phyloP scores from a whole-genome alignment of 1,284 basidiomycete genomes.

The Malassezia obtusa region DNA sequence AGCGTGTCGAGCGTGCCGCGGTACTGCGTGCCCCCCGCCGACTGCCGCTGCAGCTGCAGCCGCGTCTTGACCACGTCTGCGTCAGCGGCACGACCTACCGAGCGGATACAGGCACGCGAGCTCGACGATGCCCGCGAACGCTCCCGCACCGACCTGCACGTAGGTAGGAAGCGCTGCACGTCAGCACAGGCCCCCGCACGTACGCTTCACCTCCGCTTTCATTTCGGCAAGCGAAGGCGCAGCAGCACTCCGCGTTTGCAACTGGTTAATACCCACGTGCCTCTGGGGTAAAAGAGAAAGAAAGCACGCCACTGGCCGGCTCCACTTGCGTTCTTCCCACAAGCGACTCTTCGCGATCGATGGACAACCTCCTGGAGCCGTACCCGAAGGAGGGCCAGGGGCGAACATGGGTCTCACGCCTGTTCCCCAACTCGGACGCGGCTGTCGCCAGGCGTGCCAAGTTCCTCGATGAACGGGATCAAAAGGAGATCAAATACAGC shows the following conservation, averaged over 20 bases:
- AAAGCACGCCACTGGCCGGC: background rate
- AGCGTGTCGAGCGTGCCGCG: conserved; percentile 70
- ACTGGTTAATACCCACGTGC: conserved; percentile 1
- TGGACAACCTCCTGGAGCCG: conserved; percentile 4
- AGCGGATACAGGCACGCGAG: conserved; percentile 86
- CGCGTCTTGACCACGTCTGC: conserved; percentile 69
- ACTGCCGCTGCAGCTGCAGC: conserved; percentile 83
- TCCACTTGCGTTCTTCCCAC: background rate
- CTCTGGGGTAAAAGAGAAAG: background rate
- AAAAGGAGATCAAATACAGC: background rate
- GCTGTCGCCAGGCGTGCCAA: conserved; percentile 9
- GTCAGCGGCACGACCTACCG: conserved; percentile 54
- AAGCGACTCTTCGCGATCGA: background rate
- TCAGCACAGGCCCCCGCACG: background rate
- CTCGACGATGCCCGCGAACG: conserved; percentile 72
- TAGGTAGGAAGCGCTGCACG: conserved; percentile 59
- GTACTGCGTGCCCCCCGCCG: conserved; percentile 51
- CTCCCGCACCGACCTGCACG: conserved; percentile 79
- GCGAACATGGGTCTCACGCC: conserved; percentile 2
- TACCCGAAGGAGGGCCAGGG: conserved; percentile 1
- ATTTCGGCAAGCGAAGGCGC: background rate
- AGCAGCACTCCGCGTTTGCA: background rate
- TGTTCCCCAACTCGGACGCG: conserved; percentile 8
- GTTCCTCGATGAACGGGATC: conserved; percentile 6
- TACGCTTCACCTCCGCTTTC: conserved; percentile 4